Evolutionary conservation across 2,329 filamentous ascomycete species (phyloP), one percentile per base, ranked within the genome.

Genomic region (Didymella keratinophila): DNA sequence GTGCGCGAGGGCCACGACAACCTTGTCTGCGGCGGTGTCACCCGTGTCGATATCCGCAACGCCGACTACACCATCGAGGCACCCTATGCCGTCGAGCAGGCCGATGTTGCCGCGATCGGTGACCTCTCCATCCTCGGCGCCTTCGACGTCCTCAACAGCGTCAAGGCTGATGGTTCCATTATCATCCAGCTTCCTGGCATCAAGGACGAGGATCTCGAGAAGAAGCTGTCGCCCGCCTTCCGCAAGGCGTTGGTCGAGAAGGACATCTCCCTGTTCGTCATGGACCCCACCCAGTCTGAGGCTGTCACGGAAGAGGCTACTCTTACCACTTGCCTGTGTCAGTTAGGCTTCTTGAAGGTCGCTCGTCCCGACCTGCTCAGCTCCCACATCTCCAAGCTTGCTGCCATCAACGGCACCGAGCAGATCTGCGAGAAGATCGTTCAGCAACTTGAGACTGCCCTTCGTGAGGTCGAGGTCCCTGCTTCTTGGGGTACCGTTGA

Each of bases 141-240:
- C 23, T 83, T 97, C 55, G 87, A 94, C 65, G 81, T 96, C 21
- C 74, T 93, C 34, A 84, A 87, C 63, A 88, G 85, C 49, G 80
- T 94, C 62, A 92, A 90, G 78, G 70, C 84, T 39, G 86, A 87
- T 52, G 90, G 90, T 53, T 89, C 87, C 63, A 78, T 97, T 43
- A 84, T 97, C 54, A 72, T 97, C 41, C 91, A 88, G 71, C 84
- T 95, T 23, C 84, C 91, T 27, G 89, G 87, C 66, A 87, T 92
- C 76, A 97, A 96, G 80, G 87, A 92, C 50, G 94, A 96, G 43
- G 93, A 97, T 34, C 76, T 93, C 7, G 94, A 98, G 81, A 96
- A 96, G 85, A 89, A 91, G 68, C 81, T 99, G 6, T 86, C 92
- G 2, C 82, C 84, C 36, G 76, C 82, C 45, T 86, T 95, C 64